Evolutionary conservation across 2,329 filamentous ascomycete species (phyloP).

Genomic region (Penicillium sp.): DNA sequence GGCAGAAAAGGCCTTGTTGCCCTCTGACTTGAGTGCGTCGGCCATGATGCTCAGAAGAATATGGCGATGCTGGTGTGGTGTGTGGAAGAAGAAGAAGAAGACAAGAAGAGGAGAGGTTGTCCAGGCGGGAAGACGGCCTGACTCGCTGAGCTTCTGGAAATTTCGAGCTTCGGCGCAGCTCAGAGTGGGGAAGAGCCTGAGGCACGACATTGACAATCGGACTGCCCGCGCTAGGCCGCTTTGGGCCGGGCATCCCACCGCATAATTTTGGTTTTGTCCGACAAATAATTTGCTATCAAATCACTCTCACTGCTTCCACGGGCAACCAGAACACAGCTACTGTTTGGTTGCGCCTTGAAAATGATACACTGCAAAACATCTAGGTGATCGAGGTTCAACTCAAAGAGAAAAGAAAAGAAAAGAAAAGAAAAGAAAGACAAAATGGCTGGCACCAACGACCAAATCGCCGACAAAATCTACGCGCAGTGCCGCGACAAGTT

Average conservation of each 20-base stretch:
- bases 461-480: constrained; percentile 44
- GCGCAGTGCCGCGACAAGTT: constrained; percentile 39
- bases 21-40: constrained; percentile 88
- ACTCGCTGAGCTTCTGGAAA: constrained; percentile 40
- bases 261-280: constrained; percentile 4
- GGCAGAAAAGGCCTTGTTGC: constrained; percentile 96
- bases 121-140: constrained; percentile 16
- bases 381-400: constrained; percentile 4
- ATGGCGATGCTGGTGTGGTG: neutral
- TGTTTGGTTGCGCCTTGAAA: neutral
- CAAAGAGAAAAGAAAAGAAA: neutral
- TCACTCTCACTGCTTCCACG: neutral
- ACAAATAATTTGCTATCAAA: too few relatives aligned
- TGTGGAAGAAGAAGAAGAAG: neutral
- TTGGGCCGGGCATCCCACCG: constrained; percentile 3
- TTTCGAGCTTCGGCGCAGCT: constrained; percentile 29
- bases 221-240: constrained; percentile 6
- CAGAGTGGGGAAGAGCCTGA: constrained; percentile 23
- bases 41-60: constrained; percentile 48
- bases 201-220: constrained; percentile 16
- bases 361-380: constrained; percentile 3
- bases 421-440: neutral
- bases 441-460: constrained; percentile 33
- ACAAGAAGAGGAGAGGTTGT: neutral
- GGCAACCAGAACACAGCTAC: neutral